Base-by-base conservation (phyloP, 208 protist species). In the Trypanosomatidae sp. region DNA sequence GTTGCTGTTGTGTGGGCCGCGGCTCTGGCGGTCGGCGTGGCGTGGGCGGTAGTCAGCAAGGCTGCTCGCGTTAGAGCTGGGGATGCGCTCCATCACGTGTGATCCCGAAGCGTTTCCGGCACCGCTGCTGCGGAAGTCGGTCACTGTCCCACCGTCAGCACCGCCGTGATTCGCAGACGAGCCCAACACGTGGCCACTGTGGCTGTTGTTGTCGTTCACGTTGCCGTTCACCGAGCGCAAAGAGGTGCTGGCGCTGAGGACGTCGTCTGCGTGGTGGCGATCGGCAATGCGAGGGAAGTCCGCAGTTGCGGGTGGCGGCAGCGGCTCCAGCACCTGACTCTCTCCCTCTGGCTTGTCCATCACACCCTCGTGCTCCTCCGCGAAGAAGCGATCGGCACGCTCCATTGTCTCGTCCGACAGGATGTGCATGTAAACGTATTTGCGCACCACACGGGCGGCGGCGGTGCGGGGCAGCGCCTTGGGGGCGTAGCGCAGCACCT, bases 351-450 rank as follows among this genome's bases (percentile, higher is more conserved):
- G 15, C 53, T 69, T 73, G 43, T 73, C 56, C 9, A 70, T 77
- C 28, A 62, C 62, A 49, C 65, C 66, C 46, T 78, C 74, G 50
- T 33, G 43, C 68, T 78, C 67, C 36, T 28, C 44, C 28, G n/a
- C 74, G 66, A 47, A 78, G 36, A 78, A 73, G 59, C 56, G 66
- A 22, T 78, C 74, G 0, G 74, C 74, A 0, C 67, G 49, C 43
- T 73, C 66, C 58, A 81, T 56, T 30, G 85, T 91, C 69, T 95
- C 84, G 66, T 86, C 76, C 0, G 88, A 91, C 19, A 95, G 52
- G 6, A 95, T 84, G 28, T 84, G 55, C 28, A 68, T 66, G 28
- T n/a, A 70, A 28, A 73, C 43, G 43, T 91, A 81, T 62, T 86
- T 87, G n/a, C 64, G 55, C 71, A 87, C 68, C 28, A 90, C 78